Evolutionary conservation across 176 grass and related monocot species (phyloP).

Genomic region (Thalia dealbata): DNA sequence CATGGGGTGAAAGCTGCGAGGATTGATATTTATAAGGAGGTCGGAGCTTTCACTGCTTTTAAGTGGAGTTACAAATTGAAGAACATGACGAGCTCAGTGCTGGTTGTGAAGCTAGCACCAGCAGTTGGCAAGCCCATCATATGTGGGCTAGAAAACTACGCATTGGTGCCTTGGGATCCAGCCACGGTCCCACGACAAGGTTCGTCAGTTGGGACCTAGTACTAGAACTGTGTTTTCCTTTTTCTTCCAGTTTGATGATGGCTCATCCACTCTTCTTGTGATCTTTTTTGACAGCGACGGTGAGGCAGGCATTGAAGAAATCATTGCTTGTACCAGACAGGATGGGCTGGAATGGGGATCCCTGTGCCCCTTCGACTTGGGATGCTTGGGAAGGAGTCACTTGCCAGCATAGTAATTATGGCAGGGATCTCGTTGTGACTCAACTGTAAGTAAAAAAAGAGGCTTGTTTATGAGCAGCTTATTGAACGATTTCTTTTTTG

Average conservation of each 20-base stretch:
- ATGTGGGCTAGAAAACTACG: constrained; percentile 93
- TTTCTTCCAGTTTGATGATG: not conserved
- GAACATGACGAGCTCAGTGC: constrained; percentile 49
- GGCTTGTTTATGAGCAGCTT: not conserved
- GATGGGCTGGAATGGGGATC: constrained; percentile 98
- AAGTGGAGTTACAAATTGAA: constrained; percentile 69
- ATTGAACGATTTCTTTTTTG: not conserved
- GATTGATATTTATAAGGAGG: constrained; percentile 90
- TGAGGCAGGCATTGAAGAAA: constrained; percentile 72
- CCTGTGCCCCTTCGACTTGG: constrained; percentile 73
- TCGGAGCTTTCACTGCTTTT: constrained; percentile 78
- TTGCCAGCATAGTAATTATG: constrained; percentile 44
- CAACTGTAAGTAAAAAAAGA: constrained; percentile 45
- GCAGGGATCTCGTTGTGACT: constrained; percentile 61
- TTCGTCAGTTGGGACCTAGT: constrained; percentile 5
- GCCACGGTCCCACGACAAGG: constrained; percentile 65
- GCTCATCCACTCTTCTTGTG: not conserved
- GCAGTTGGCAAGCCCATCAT: constrained; percentile 66
- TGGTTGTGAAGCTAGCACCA: constrained; percentile 61
- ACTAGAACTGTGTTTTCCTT: not conserved
- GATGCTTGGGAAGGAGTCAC: constrained; percentile 98
- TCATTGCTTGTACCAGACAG: constrained; percentile 71
- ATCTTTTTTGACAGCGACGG: constrained; percentile 44
- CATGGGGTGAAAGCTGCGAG: constrained; percentile 42
- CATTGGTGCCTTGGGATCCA: constrained; percentile 67